Evolutionary conservation across 2,329 filamentous ascomycete species (phyloP).

Genomic region (Fusarium tanahbumbuense): DNA sequence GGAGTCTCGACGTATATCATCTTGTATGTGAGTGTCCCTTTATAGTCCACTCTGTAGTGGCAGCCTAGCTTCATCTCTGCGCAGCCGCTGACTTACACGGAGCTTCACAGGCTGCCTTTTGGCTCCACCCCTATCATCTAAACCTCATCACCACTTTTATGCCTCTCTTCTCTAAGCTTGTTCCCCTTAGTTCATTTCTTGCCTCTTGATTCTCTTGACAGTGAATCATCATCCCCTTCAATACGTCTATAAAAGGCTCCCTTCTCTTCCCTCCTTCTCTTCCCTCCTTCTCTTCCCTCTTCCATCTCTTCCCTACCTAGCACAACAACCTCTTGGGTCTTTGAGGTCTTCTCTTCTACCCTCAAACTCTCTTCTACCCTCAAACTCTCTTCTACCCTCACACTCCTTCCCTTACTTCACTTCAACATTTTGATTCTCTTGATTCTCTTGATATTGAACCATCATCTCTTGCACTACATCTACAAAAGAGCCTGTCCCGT

Average conservation of each 20-base stretch:
- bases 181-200: background rate
- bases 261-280: background rate
- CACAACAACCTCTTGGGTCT: background rate
- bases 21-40: background rate
- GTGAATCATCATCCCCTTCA: slow-evolving; percentile 4
- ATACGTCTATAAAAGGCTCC: background rate
- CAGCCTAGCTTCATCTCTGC: background rate
- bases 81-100: slow-evolving; percentile 23
- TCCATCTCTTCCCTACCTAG: slow-evolving; percentile 1
- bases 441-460: background rate
- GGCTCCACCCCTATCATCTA: slow-evolving; percentile 11
- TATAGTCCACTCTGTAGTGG: background rate
- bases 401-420: background rate
- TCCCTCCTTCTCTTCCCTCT: background rate
- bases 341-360: background rate
- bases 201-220: background rate
- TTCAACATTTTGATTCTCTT: background rate
- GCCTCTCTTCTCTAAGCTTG: background rate
- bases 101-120: slow-evolving; percentile 7
- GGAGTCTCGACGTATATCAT: background rate
- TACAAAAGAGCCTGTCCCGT: background rate
- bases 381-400: background rate
- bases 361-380: too few relatives aligned
- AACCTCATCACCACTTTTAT: slow-evolving; percentile 2
- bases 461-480: background rate